Percentiles rank a stretch among this genome's conserved stretches.
Conservation (phyloP, 176 grass and related monocot species). For the Eremochloa ophiuroides region DNA sequence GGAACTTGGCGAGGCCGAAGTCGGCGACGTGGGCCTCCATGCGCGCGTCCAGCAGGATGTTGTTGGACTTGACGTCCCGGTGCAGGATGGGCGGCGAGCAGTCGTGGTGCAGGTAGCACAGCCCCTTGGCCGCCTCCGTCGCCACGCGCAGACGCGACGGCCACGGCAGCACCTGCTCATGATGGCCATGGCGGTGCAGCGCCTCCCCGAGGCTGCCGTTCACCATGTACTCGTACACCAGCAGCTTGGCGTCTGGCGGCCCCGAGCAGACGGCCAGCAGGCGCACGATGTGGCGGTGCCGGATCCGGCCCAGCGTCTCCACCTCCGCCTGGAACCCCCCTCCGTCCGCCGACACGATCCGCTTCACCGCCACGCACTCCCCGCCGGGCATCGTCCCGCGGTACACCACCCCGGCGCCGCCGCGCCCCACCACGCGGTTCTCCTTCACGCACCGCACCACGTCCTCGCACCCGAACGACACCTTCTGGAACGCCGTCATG, state of each 20-base stretch:
- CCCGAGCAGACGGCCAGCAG: conserved; percentile 55
- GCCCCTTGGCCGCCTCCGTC: conserved; percentile 68
- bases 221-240: conserved; percentile 85
- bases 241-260: conserved; percentile 38
- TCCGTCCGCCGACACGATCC: conserved; percentile 43
- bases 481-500: conserved; percentile 77
- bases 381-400: conserved; percentile 60
- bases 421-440: conserved; percentile 61
- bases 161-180: conserved; percentile 59
- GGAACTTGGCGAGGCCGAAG: conserved; percentile 79
- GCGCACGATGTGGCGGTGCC: conserved; percentile 74
- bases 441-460: conserved; percentile 73
- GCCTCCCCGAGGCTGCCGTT: conserved; percentile 67
- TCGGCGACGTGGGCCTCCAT: conserved; percentile 79
- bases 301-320: conserved; percentile 65
- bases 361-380: conserved; percentile 66
- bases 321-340: conserved; percentile 77
- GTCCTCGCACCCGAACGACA: conserved; percentile 62
- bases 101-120: conserved; percentile 85
- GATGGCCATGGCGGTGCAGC: too few species aligned
- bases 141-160: conserved; percentile 49
- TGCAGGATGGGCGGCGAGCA: conserved; percentile 79
- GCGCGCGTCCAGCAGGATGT: conserved; percentile 57
- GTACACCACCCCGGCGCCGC: conserved; percentile 74
- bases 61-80: conserved; percentile 85